Evolutionary conservation across 371 early-diverging fungal genomes (phyloP).

Genomic region (Rhizopus arrhizus): DNA sequence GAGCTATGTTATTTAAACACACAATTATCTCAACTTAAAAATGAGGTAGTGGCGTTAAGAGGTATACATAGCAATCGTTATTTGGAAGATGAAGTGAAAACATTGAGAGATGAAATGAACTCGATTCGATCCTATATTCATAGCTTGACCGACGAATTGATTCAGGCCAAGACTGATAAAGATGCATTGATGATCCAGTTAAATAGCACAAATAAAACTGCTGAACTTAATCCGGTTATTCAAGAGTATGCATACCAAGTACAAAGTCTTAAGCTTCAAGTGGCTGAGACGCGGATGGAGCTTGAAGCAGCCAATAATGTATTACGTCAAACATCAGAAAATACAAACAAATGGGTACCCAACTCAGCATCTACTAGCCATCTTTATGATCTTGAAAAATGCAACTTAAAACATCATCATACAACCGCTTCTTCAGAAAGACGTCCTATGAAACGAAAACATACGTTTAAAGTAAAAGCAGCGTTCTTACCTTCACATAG

Average conservation of each 20-base stretch:
- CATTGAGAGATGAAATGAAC: constrained; percentile 40
- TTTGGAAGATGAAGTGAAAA: constrained; percentile 30
- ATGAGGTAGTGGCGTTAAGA: constrained; percentile 39
- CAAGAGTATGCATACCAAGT: constrained; percentile 37
- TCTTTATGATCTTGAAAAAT: not conserved
- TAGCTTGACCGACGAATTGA: constrained; percentile 42
- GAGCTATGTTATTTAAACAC: constrained; percentile 61
- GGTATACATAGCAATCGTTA: constrained; percentile 24
- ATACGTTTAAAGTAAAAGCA: not conserved
- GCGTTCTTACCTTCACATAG: not conserved
- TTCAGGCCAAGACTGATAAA: constrained; percentile 46
- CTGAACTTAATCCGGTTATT: constrained; percentile 47
- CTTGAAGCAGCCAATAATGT: not conserved
- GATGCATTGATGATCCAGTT: constrained; percentile 48
- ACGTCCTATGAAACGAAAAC: not conserved
- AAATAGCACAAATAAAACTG: not conserved
- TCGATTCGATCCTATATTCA: constrained; percentile 40
- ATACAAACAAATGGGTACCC: not conserved
- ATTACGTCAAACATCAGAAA: not conserved
- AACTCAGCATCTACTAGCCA: not conserved
- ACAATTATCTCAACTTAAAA: constrained; percentile 62
- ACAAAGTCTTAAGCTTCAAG: constrained; percentile 42
- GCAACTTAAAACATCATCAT: not conserved
- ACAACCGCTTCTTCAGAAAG: not conserved
- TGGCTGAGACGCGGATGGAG: constrained; percentile 36